Evolutionary conservation across 345 rosid genomes (phyloP), one percentile per base, ranked within the genome.

Genomic region (Eucalyptus marginata): DNA sequence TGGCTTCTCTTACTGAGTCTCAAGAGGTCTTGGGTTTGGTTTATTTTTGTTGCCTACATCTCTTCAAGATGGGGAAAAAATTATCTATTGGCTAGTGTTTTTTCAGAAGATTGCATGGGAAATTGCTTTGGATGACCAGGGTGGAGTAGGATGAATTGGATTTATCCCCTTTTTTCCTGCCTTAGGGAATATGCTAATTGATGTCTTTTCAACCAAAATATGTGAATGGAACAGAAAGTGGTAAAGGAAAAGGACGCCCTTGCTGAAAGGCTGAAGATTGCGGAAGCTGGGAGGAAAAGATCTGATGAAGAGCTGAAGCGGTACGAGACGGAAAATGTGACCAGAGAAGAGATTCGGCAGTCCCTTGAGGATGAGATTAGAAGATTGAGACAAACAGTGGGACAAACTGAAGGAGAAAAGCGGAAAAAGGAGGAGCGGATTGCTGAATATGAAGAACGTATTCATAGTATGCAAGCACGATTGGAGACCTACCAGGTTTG

Each of bases 351-450:
- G 94, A 87, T 96, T 85, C 94, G 98, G 62, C 96, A 96, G 89
- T 96, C 99, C 20, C 95, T 95, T 51, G 98, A 98, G 94, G 98
- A 95, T 84, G 98, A 98, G 92, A 95, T 98, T 88, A 94, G 95
- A 90, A 89, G 96, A 86, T 91, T 98, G 90, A 97, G 97, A 85
- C 94, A 95, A 92, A 96, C 99, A 87, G 94, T 96, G 27, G 98
- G 96, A 89, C 99, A 98, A 92, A 96, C 97, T 36, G 96, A 96
- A 95, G 99, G 95, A 91, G 99, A 98, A 91, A 98, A 96, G 93
- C 94, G 94, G 85, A 98, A 98, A 92, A 97, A 96, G 88, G 99
- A 97, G 91, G 99, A 95, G 92, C 99, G 95, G 92, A 92, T 97
- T 92, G 95, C 98, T 79, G 93, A 99, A 64, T 96, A 99, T 90